phyloP scores from a whole-genome alignment of 345 rosid genomes.

The Ceriops zippeliana region DNA sequence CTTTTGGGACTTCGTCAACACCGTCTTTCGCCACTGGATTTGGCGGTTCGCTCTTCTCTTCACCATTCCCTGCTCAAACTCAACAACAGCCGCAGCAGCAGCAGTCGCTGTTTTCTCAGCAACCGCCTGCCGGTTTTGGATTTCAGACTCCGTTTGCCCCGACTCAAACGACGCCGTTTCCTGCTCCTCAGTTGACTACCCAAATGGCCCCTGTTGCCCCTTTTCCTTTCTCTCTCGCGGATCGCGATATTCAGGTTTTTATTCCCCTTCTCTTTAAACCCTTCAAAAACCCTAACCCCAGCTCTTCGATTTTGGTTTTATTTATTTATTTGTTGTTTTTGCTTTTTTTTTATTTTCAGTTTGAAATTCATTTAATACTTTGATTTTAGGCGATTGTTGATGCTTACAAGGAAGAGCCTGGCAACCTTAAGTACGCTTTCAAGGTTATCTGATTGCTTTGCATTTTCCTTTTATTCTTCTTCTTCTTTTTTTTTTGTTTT shows the following conservation, averaged over 20 bases:
- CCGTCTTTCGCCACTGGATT: conserved; percentile 59
- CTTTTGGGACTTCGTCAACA: conserved; percentile 47
- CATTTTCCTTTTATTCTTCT: neutral
- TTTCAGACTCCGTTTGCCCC: conserved; percentile 43
- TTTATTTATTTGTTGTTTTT: conserved; percentile 2
- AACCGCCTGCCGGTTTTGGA: conserved; percentile 46
- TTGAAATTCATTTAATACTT: neutral
- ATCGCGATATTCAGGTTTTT: conserved; percentile 81
- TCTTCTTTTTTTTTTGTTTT: neutral
- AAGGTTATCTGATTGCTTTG: conserved; percentile 46
- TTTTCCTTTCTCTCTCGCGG: conserved; percentile 82
- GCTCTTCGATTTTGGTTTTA: neutral
- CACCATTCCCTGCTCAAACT: conserved; percentile 70
- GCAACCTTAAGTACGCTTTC: conserved; percentile 80
- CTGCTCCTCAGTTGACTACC: conserved; percentile 75
- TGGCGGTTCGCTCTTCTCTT: conserved; percentile 64
- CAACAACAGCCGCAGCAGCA: conserved; percentile 37
- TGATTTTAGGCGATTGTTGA: conserved; percentile 73
- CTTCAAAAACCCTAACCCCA: conserved; percentile 8
- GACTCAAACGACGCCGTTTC: conserved; percentile 37
- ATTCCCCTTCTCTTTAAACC: neutral
- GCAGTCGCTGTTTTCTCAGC: conserved; percentile 40
- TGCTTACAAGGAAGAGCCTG: conserved; percentile 89
- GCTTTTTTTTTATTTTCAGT: neutral
- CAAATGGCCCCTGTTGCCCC: conserved; percentile 98